Evolutionary conservation across 2,329 filamentous ascomycete genomes (phyloP).

Genomic region (Colletotrichum tropicicola): DNA sequence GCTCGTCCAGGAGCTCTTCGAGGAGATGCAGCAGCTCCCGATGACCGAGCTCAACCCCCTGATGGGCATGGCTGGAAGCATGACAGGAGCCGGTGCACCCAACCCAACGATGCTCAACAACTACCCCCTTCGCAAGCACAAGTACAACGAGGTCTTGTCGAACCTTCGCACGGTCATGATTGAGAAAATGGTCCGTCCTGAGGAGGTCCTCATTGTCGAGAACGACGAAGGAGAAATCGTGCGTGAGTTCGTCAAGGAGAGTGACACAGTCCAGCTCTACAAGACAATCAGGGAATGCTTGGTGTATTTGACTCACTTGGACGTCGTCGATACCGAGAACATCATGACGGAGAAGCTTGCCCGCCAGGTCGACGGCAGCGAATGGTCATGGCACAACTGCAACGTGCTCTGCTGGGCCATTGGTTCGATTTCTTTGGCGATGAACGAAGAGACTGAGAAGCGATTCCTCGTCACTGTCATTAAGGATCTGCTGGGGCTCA

Average conservation of each 20-base stretch:
- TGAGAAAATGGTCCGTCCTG: conserved; percentile 98
- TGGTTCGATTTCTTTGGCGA: conserved; percentile 96
- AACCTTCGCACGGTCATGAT: conserved; percentile 99
- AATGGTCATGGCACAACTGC: conserved; percentile 99
- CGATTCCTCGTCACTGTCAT: conserved; percentile 98
- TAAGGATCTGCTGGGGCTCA: conserved; percentile 94
- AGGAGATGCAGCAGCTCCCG: conserved; percentile 97
- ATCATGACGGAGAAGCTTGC: conserved; percentile 99
- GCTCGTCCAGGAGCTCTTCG: conserved; percentile 95
- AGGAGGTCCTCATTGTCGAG: conserved; percentile 98
- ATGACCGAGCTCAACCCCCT: conserved; percentile 93
- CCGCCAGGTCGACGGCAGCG: conserved; percentile 90
- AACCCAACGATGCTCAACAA: conserved; percentile 87
- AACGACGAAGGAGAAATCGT: conserved; percentile 99
- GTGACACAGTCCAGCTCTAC: conserved; percentile 98
- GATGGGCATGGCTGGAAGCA: conserved; percentile 77
- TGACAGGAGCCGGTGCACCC: conserved; percentile 83
- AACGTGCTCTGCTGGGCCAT: conserved; percentile 99
- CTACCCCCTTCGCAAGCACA: conserved; percentile 96
- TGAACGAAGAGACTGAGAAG: conserved; percentile 99
- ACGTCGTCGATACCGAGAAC: conserved; percentile 95
- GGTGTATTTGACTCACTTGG: conserved; percentile 96
- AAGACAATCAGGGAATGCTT: conserved; percentile 98
- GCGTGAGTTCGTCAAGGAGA: conserved; percentile 98
- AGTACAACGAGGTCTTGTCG: conserved; percentile 92